Conservation (phyloP, 768 basidiomycete species). For the Mycena pura region DNA sequence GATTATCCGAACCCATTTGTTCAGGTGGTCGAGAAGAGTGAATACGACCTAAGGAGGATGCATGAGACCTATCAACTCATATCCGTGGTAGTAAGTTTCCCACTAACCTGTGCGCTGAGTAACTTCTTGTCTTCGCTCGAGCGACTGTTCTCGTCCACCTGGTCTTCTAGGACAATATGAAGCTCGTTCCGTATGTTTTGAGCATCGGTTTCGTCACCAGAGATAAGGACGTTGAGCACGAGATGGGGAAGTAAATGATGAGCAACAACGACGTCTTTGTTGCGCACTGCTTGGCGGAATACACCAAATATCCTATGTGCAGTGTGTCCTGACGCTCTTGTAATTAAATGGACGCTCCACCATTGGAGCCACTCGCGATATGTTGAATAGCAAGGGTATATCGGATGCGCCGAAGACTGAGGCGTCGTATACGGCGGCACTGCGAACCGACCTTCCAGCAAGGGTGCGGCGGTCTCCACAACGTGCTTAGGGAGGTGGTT, state of each 20-base stretch:
- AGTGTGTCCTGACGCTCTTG: slow-evolving; percentile 58
- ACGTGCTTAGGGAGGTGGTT: slow-evolving; percentile 79
- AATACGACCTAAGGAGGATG: slow-evolving; percentile 81
- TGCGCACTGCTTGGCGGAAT: slow-evolving; percentile 78
- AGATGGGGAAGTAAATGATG: slow-evolving; percentile 91
- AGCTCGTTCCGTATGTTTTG: slow-evolving; percentile 78
- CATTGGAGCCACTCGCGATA: slow-evolving; percentile 97
- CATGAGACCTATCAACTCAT: not conserved
- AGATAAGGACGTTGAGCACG: slow-evolving; percentile 83
- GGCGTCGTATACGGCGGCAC: slow-evolving; percentile 51
- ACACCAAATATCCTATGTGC: slow-evolving; percentile 78
- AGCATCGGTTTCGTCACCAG: slow-evolving; percentile 68
- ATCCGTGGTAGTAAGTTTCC: not conserved
- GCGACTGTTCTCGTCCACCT: slow-evolving; percentile 66
- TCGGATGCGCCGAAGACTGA: slow-evolving; percentile 61
- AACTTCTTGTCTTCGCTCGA: slow-evolving; percentile 81
- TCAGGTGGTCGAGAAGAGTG: slow-evolving; percentile 92
- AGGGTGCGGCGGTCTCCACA: slow-evolving; percentile 83
- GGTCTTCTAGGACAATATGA: slow-evolving; percentile 83
- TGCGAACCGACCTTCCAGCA: slow-evolving; percentile 74
- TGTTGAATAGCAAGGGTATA: slow-evolving; percentile 77
- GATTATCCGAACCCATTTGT: slow-evolving; percentile 82
- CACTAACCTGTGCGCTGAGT: slow-evolving; percentile 90
- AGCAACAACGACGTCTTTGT: slow-evolving; percentile 94
- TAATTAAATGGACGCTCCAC: slow-evolving; percentile 86